Base-by-base conservation (phyloP, 2,329 filamentous ascomycete genomes). In the Diaporthe nobilis region DNA sequence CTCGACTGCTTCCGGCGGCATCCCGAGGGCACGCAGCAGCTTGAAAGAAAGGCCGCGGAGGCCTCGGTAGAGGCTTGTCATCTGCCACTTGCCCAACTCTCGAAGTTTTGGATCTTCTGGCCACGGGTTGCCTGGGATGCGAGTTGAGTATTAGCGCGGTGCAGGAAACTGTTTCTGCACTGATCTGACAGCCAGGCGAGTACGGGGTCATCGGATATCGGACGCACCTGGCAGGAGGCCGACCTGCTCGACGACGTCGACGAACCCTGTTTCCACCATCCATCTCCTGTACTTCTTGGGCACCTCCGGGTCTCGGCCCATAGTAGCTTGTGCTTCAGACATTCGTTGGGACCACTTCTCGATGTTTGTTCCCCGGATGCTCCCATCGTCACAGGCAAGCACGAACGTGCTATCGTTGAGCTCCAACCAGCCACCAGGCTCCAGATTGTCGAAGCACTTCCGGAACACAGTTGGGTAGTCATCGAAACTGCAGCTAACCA, bases 211-310 rank as follows among this genome's bases (percentile, higher is more conserved):
- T 25, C 13, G n/a, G 37, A 57, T 20, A n/a, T 61, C 15, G 58
- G 37, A 61, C 58, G n/a, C 58, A 61, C 58, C 58, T 61, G 58
- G 58, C 7, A 61, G 58, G 9, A 61, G 31, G 5, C 58, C 58
- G 4, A 61, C 58, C 37, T 61, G 58, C 58, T 61, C 58, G n/a
- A 61, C 58, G n/a, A 44, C n/a, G n/a, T 61, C 58, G n/a, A 61
- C 58, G n/a, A 61, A 61, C n/a, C 58, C 58, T 25, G 37, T 25
- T 17, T 42, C 37, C 13, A 42, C 37, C 58, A 61, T 42, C 58
- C 58, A 61, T 17, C 34, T n/a, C 37, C 34, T 61, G n/a, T 61
- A 61, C 9, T 42, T 42, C 37, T 28, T 61, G 37, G 58, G 58
- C 12, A 25, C 58, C 22, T 61, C 58, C 12, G 37, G 58, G 37